These are phyloP conservation scores for Leptographium flavum DNA, from an alignment of 2,329 filamentous ascomycete genomes.

Conservation along the genomic window DNA sequence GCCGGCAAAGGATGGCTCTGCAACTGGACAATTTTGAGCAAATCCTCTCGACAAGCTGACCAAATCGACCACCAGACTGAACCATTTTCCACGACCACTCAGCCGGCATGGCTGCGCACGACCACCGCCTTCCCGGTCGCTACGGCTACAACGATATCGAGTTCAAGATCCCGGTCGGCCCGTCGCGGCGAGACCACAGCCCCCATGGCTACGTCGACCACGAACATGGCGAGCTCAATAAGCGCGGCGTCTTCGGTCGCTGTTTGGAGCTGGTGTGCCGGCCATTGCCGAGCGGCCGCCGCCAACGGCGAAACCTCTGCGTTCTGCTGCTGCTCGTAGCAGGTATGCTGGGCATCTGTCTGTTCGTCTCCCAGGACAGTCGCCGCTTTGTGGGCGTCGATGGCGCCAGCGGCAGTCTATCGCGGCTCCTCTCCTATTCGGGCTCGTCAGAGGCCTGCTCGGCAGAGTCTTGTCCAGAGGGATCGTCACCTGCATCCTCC, in stretches of 20 bases:
- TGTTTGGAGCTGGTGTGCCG: neutral
- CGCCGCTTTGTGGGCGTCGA: neutral
- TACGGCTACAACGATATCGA: neutral
- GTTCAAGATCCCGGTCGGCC: neutral
- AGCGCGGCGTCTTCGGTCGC: neutral
- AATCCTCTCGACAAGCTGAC: too few species aligned
- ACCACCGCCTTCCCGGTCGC: neutral
- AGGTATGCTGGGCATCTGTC: neutral
- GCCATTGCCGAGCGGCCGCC: neutral
- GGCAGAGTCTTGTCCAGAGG: neutral
- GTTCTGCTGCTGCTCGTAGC: neutral
- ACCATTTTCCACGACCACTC: neutral
- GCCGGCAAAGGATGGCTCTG: too few species aligned
- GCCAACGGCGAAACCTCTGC: neutral
- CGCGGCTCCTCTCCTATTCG: neutral
- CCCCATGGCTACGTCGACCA: too few species aligned
- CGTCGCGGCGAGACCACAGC: neutral
- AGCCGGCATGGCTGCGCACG: neutral
- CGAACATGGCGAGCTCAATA: too few species aligned
- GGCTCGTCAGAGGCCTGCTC: neutral
- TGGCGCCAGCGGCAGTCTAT: neutral
- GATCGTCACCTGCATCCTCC: neutral
- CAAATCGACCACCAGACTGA: too few species aligned
- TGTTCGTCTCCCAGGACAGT: neutral
- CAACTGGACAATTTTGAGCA: too few species aligned